phyloP scores from a whole-genome alignment of 352 stramenopile species.

The Globisporangium polare region DNA sequence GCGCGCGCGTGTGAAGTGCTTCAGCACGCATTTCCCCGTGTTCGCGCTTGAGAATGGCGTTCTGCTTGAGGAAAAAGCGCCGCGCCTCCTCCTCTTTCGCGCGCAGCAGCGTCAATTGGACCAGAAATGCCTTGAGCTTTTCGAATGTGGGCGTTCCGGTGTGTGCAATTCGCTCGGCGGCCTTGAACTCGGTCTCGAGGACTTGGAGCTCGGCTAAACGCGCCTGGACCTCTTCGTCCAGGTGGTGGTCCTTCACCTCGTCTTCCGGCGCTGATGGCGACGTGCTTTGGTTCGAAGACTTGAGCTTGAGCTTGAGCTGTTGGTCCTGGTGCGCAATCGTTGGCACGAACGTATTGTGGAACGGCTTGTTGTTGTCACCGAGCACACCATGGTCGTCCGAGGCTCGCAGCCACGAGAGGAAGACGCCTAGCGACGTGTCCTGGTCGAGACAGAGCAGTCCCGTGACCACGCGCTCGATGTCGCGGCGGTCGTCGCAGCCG shows the following conservation, averaged over 20 bases:
- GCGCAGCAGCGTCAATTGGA: conserved; percentile 52
- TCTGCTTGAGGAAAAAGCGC: conserved; percentile 50
- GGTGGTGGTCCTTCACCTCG: conserved; percentile 45
- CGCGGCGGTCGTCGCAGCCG: conserved; percentile 47
- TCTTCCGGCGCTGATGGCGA: conserved; percentile 14
- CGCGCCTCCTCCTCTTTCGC: conserved; percentile 57
- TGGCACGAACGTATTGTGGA: conserved; percentile 67
- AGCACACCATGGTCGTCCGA: conserved; percentile 24
- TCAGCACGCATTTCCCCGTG: conserved; percentile 57
- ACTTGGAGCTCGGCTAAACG: conserved; percentile 36
- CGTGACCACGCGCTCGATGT: conserved; percentile 59
- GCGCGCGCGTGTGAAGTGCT: conserved; percentile 52
- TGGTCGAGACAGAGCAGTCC: conserved; percentile 68
- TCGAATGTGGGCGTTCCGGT: conserved; percentile 59
- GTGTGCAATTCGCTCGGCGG: conserved; percentile 50
- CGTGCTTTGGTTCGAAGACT: background rate
- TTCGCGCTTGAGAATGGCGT: conserved; percentile 36
- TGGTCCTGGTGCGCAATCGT: conserved; percentile 24
- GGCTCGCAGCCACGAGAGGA: conserved; percentile 59
- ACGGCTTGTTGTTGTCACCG: conserved; percentile 36
- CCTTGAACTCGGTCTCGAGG: conserved; percentile 61
- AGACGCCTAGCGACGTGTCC: conserved; percentile 63
- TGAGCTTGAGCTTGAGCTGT: background rate
- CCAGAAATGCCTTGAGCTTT: conserved; percentile 71
- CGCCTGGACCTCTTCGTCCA: conserved; percentile 48